phyloP scores from a whole-genome alignment of 352 stramenopile species.

The Pythium sukuiense region DNA sequence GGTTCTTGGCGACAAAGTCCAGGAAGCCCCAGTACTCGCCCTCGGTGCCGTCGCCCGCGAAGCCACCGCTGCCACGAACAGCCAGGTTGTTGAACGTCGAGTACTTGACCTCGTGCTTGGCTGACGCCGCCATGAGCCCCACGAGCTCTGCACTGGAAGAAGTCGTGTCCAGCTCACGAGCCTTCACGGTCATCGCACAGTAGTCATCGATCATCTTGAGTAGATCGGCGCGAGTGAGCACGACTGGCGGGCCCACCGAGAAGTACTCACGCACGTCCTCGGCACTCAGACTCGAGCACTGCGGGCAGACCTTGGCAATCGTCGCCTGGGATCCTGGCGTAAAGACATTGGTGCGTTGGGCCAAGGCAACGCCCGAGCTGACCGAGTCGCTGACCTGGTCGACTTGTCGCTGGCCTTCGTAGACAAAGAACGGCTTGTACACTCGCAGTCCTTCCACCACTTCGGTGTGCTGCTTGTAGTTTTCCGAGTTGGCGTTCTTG shows the following conservation, averaged over 20 bases:
- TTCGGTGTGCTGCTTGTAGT: conserved; percentile 56
- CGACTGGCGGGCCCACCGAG: conserved; percentile 56
- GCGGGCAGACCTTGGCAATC: conserved; percentile 46
- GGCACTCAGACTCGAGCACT: conserved; percentile 33
- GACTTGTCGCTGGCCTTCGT: conserved; percentile 45
- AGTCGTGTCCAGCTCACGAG: conserved; percentile 40
- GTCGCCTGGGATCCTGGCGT: conserved; percentile 38
- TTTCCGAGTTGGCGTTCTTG: conserved; percentile 53
- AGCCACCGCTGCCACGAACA: conserved; percentile 38
- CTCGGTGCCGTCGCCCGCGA: neutral
- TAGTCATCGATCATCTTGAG: conserved; percentile 61
- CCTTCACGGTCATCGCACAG: conserved; percentile 54
- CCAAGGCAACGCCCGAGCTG: conserved; percentile 42
- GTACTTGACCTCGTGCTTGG: conserved; percentile 70
- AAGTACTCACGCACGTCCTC: conserved; percentile 55
- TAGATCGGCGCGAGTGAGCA: conserved; percentile 56
- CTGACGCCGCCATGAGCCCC: conserved; percentile 54
- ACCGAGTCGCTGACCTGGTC: conserved; percentile 46
- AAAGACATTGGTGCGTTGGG: conserved; percentile 48
- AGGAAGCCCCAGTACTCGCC: conserved; percentile 69
- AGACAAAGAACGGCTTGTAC: conserved; percentile 85
- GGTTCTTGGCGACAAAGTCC: conserved; percentile 55
- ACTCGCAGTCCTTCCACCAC: conserved; percentile 74
- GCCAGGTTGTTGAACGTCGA: conserved; percentile 77
- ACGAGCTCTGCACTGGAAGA: conserved; percentile 52